Conservation (phyloP, 768 basidiomycete genomes). For the Suillus spraguei region DNA sequence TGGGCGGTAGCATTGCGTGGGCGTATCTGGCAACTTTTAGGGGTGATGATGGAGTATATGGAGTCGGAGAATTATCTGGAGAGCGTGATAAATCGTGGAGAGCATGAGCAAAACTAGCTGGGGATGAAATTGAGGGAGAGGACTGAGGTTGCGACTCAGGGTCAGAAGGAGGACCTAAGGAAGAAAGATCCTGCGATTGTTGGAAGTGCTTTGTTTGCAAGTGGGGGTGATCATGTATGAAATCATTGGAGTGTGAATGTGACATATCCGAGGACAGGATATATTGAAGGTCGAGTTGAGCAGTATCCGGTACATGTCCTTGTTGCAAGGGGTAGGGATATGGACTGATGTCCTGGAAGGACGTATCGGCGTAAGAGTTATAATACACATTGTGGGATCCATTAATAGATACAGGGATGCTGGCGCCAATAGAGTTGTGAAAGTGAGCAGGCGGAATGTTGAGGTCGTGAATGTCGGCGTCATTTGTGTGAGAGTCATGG, state of each 20-base stretch:
- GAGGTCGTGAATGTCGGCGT: conserved; percentile 36
- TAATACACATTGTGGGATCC: conserved; percentile 33
- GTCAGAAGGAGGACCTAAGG: conserved; percentile 22
- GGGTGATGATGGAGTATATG: conserved; percentile 25
- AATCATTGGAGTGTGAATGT: conserved; percentile 19
- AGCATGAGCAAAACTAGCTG: conserved; percentile 26
- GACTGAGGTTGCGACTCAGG: conserved; percentile 32
- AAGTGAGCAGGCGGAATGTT: conserved; percentile 32
- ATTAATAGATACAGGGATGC: conserved; percentile 35
- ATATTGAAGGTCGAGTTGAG: conserved; percentile 31
- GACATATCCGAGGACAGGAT: conserved; percentile 21
- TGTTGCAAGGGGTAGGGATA: conserved; percentile 32
- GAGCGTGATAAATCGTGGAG: conserved; percentile 28
- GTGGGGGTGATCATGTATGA: conserved; percentile 25
- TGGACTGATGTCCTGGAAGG: conserved; percentile 20
- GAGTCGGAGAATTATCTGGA: conserved; percentile 17
- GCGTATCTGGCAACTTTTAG: conserved; percentile 26
- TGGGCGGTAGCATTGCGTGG: conserved; percentile 36
- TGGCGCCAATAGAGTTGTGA: conserved; percentile 19
- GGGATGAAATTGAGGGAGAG: conserved; percentile 25
- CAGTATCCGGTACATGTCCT: conserved; percentile 20
- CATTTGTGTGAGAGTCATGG: conserved; percentile 28
- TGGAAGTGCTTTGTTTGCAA: conserved; percentile 34
- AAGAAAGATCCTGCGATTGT: conserved; percentile 24
- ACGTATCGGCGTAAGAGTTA: conserved; percentile 28